Evolutionary conservation across 768 basidiomycete species (phyloP).

Genomic region (Collybia mongolica): DNA sequence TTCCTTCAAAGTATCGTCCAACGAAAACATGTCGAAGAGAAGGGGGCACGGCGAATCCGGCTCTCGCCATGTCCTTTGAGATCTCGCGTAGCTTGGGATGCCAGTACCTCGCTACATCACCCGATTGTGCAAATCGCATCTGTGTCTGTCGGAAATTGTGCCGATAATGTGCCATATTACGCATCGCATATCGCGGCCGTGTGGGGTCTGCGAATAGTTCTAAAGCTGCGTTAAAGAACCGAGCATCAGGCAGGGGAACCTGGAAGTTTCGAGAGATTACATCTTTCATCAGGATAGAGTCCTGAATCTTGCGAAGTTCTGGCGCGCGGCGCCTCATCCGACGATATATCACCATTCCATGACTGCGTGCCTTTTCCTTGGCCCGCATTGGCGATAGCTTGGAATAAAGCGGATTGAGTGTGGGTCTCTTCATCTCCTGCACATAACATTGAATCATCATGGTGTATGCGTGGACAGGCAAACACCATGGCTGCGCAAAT

Average conservation of each 20-base stretch:
- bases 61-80: slow-evolving; percentile 13
- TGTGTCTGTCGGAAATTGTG: neutral
- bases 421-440: slow-evolving; percentile 31
- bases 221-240: slow-evolving; percentile 67
- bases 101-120: slow-evolving; percentile 6
- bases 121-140: neutral
- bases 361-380: neutral
- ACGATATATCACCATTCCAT: slow-evolving; percentile 4
- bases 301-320: slow-evolving; percentile 1
- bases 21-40: slow-evolving; percentile 18
- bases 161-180: neutral
- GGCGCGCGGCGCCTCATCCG: neutral
- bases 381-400: neutral
- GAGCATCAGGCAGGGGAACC: slow-evolving; percentile 52
- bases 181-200: neutral
- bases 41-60: slow-evolving; percentile 16
- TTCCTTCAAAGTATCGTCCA: slow-evolving; percentile 11
- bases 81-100: slow-evolving; percentile 12
- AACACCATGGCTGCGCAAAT: slow-evolving; percentile 51
- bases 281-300: slow-evolving; percentile 17
- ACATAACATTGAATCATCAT: slow-evolving; percentile 66
- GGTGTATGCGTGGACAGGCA: slow-evolving; percentile 70
- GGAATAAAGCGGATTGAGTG: slow-evolving; percentile 10
- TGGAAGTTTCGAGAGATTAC: no score
- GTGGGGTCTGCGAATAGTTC: slow-evolving; percentile 30